Base-by-base conservation (phyloP, 2,329 filamentous ascomycete species). In the Furcasterigmium sp. region DNA sequence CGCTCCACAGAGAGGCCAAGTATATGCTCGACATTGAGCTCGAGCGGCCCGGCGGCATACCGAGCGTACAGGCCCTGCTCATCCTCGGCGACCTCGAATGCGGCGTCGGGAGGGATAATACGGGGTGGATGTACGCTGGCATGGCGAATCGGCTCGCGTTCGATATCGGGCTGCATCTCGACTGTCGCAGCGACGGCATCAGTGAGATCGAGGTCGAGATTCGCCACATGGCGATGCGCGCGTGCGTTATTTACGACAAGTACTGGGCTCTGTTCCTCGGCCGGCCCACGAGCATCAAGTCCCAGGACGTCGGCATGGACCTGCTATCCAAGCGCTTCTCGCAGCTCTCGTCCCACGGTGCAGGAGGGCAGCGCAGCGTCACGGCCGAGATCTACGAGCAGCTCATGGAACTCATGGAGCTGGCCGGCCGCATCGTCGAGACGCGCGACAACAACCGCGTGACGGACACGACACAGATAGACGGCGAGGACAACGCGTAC, bases 211-310 rank as follows among this genome's bases (percentile, higher is more conserved):
- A 76, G 46, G 60, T 67, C 4, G 62, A 67, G 26, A 69, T 74
- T 39, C 63, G 73, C 5, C 72, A 71, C 38, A 73, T 74, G 65
- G 70, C 67, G 11, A 68, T 77, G 53, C 64, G 68, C 48, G 72
- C 74, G 2, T 76, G 70, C 44, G 65, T 75, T 7, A 67, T 76
- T 46, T 73, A 74, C 45, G 74, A 78, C 58, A 70, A 71, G 52
- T 73, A 76, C 48, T 77, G 73, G 73, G 70, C 74, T 1, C 56
- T 78, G n/a, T 74, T 76, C 50, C 61, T 78, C 7, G 74, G 74
- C 9, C 62, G 75, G 10, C 74, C 75, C 2, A 70, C 73, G 2
- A 68, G 69, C 41, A 77, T 78, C 60, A 77, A 77, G 53, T 67
- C 60, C 39, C 63, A 72, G 37, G 74, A 77, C 46, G 62, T 77